A percentile compares a stretch with the other conserved stretches of the same genome.
Conservation (phyloP, 352 stramenopile genomes). For the Pythium chondricola region DNA sequence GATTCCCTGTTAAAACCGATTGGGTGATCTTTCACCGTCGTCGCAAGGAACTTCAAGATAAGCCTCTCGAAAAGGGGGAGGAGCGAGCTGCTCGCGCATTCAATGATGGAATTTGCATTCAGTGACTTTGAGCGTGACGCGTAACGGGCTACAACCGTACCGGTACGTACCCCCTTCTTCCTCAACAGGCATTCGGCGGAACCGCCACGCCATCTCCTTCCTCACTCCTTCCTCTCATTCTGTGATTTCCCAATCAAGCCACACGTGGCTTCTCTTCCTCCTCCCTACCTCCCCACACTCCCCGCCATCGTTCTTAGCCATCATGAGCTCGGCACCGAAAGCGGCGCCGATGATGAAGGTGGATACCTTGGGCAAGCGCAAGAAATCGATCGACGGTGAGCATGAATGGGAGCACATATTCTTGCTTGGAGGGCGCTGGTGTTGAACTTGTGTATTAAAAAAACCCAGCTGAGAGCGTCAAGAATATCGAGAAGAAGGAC, state of each 20-base stretch:
- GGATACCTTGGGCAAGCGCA: slow-evolving; percentile 81
- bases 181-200: neutral
- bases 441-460: neutral
- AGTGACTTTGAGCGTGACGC: no score
- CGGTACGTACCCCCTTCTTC: neutral
- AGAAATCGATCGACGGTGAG: slow-evolving; percentile 82
- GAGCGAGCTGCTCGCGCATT: neutral
- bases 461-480: slow-evolving; percentile 64
- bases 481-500: slow-evolving; percentile 77
- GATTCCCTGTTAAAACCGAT: slow-evolving; percentile 3
- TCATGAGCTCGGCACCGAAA: slow-evolving; percentile 10
- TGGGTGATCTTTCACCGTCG: slow-evolving; percentile 18
- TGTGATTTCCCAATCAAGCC: slow-evolving; percentile 3
- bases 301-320: neutral
- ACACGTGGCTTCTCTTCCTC: slow-evolving; percentile 1
- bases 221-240: neutral
- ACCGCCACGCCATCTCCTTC: no score
- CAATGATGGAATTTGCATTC: slow-evolving; percentile 14
- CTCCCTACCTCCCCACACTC: neutral
- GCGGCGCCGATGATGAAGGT: slow-evolving; percentile 69
- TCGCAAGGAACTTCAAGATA: slow-evolving; percentile 19
- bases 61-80: neutral
- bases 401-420: neutral
- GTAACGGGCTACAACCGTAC: no score
- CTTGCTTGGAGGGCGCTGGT: neutral